phyloP scores from a whole-genome alignment of 2,329 filamentous ascomycete genomes.

The Arthrobotrys entomopaga region DNA sequence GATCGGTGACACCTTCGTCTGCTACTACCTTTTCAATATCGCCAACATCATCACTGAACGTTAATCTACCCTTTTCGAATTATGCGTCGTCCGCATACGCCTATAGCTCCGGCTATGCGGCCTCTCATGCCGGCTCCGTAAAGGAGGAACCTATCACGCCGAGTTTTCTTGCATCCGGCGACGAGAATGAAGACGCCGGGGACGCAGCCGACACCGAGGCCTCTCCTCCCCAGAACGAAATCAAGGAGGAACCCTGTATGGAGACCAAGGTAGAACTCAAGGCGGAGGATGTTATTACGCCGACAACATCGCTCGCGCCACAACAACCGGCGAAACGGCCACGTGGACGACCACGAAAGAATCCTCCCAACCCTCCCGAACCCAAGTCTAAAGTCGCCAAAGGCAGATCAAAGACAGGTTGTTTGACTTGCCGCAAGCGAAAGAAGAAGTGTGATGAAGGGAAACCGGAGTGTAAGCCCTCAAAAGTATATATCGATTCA shows the following conservation, averaged over 20 bases:
- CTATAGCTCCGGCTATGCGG: slow-evolving; percentile 33
- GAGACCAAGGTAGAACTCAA: slow-evolving; percentile 41
- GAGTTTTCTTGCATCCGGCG: slow-evolving; percentile 39
- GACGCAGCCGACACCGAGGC: slow-evolving; percentile 46
- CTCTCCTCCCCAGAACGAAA: slow-evolving; percentile 48
- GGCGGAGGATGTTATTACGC: slow-evolving; percentile 21
- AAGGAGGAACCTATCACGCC: slow-evolving; percentile 54
- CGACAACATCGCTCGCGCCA: slow-evolving; percentile 26
- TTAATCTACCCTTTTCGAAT: slow-evolving; percentile 38
- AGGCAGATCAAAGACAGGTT: slow-evolving; percentile 76
- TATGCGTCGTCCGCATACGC: slow-evolving; percentile 39
- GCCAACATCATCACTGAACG: slow-evolving; percentile 47
- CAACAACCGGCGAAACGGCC: slow-evolving; percentile 68
- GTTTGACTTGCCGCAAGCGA: slow-evolving; percentile 73
- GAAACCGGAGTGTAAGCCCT: slow-evolving; percentile 71
- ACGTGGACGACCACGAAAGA: slow-evolving; percentile 83
- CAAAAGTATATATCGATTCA: slow-evolving; percentile 64
- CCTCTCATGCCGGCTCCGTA: slow-evolving; percentile 42
- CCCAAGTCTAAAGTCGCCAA: slow-evolving; percentile 78
- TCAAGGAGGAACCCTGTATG: slow-evolving; percentile 22
- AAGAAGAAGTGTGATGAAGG: slow-evolving; percentile 80
- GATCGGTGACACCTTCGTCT: slow-evolving; percentile 48
- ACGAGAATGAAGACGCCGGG: slow-evolving; percentile 43
- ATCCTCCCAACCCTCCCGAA: slow-evolving; percentile 72
- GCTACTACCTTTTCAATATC: slow-evolving; percentile 52